Evolutionary conservation across 73 alveolate species (phyloP).

Genomic region (Paramecium sexaurelia): DNA sequence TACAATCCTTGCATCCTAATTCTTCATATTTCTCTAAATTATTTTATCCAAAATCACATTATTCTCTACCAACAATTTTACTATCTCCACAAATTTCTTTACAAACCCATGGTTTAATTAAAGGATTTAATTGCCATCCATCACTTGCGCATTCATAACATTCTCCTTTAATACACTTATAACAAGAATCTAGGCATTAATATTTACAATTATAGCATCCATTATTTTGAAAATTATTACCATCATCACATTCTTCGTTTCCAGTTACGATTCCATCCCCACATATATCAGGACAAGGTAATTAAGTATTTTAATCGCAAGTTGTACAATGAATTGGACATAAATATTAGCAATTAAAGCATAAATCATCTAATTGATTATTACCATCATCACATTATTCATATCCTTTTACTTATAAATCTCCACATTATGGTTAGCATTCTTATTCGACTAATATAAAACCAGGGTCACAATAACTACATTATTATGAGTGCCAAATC

Average conservation of each 20-base stretch:
- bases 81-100: neutral
- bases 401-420: neutral
- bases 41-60: too few species aligned
- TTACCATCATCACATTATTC: neutral
- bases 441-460: neutral
- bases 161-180: neutral
- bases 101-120: neutral
- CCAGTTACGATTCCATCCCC: neutral
- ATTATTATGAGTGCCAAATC: neutral
- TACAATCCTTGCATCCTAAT: neutral
- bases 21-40: too few species aligned
- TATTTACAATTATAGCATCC: neutral
- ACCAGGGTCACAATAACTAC: neutral
- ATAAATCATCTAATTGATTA: neutral
- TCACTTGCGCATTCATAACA: neutral
- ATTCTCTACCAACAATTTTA: neutral
- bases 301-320: neutral
- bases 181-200: neutral
- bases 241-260: neutral
- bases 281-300: conserved; percentile 2
- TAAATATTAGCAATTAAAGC: neutral
- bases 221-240: neutral
- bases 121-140: neutral
- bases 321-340: neutral
- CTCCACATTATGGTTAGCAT: neutral